Evolutionary conservation across 805 yeast genomes (phyloP).

Genomic region (Nakazawaea pomicola): DNA sequence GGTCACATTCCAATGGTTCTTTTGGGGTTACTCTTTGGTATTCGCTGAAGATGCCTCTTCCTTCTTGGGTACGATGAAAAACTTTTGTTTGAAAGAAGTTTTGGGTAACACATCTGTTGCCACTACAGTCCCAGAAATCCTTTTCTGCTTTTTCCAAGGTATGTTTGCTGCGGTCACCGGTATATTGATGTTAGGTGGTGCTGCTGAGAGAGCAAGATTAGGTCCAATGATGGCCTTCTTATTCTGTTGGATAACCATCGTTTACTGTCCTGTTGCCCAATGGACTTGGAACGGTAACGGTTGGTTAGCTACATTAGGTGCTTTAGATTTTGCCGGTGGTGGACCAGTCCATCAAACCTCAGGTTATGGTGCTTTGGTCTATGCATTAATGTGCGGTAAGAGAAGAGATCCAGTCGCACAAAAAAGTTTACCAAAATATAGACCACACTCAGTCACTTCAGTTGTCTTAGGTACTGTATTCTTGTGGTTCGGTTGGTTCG

Average conservation of each 20-base stretch:
- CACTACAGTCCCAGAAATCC: slow-evolving; percentile 77
- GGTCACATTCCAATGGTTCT: slow-evolving; percentile 92
- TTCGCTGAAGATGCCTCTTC: slow-evolving; percentile 50
- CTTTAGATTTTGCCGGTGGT: slow-evolving; percentile 96
- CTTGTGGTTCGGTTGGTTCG: slow-evolving; percentile 99
- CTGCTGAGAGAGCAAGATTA: slow-evolving; percentile 93
- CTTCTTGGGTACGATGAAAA: slow-evolving; percentile 76
- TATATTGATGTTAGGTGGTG: slow-evolving; percentile 94
- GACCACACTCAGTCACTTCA: slow-evolving; percentile 88
- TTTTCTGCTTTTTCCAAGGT: slow-evolving; percentile 90
- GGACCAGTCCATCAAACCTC: slow-evolving; percentile 96
- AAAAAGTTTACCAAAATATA: slow-evolving; percentile 76
- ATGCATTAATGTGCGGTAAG: slow-evolving; percentile 87
- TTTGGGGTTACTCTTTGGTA: slow-evolving; percentile 94
- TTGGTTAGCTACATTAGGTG: slow-evolving; percentile 81
- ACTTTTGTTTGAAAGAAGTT: slow-evolving; percentile 76
- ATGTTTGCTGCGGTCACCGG: slow-evolving; percentile 96
- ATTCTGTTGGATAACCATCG: slow-evolving; percentile 91
- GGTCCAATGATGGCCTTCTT: slow-evolving; percentile 96
- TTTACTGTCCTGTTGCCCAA: slow-evolving; percentile 92
- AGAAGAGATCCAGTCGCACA: slow-evolving; percentile 77
- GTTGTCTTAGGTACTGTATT: slow-evolving; percentile 91
- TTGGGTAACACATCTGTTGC: slow-evolving; percentile 75
- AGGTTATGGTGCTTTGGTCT: slow-evolving; percentile 92
- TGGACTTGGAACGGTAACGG: slow-evolving; percentile 98